Percentiles rank a stretch among this genome's conserved stretches.
Evolutionary conservation across 2,329 filamentous ascomycete genomes (phyloP).

Genomic region (Neurospora sp.): DNA sequence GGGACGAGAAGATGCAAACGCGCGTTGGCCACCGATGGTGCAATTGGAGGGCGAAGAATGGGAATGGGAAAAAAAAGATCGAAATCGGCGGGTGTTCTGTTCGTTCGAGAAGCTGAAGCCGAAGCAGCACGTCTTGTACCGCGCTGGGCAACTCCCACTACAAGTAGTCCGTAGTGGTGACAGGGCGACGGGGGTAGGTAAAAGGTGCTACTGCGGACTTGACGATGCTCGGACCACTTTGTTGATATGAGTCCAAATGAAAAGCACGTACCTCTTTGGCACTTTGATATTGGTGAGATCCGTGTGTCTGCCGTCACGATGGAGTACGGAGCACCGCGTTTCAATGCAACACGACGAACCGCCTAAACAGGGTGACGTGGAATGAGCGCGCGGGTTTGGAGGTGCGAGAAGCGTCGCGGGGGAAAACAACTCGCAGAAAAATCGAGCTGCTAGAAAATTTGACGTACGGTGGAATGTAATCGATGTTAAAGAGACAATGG

Average conservation of each 20-base stretch:
- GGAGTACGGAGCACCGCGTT: not conserved
- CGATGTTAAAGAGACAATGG: not conserved
- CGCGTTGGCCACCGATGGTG: not conserved
- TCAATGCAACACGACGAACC: conserved; percentile 7
- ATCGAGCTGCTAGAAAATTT: not conserved
- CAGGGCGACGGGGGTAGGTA: not conserved
- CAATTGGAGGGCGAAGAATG: not conserved
- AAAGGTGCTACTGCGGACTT: not conserved
- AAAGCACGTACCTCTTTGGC: conserved; percentile 5
- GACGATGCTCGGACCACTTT: not conserved
- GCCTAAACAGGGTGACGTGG: conserved; percentile 7
- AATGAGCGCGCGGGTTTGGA: conserved; percentile 1
- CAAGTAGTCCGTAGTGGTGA: not conserved
- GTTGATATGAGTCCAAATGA: conserved; percentile 1
- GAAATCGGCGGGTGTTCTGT: not conserved
- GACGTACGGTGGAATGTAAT: conserved; percentile 2
- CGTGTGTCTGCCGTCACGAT: conserved; percentile 8
- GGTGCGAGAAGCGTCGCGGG: not conserved
- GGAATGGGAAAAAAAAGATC: not conserved
- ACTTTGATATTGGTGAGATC: conserved; percentile 13
- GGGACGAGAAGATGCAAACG: not conserved
- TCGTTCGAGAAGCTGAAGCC: not conserved
- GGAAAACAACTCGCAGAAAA: not conserved
- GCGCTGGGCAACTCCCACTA: not conserved
- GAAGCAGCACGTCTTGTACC: not conserved